Evolutionary conservation across 345 rosid genomes (phyloP).

Genomic region (Dipteronia sinensis): DNA sequence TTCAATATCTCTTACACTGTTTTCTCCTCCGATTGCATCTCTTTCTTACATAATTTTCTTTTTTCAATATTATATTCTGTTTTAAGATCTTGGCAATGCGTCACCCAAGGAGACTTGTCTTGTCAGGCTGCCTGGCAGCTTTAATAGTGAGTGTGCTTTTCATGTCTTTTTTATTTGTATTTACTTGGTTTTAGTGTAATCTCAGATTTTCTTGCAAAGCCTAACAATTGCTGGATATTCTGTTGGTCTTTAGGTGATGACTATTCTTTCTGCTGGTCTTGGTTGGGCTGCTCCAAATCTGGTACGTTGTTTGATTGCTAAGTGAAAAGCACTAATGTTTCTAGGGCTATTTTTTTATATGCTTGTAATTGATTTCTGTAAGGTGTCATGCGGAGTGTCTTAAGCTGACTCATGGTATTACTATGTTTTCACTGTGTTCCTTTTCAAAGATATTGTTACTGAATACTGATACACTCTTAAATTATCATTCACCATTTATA

Average conservation of each 20-base stretch:
- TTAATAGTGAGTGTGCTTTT: constrained; percentile 54
- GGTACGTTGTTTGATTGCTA: constrained; percentile 48
- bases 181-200: constrained; percentile 13
- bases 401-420: not conserved
- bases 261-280: constrained; percentile 74
- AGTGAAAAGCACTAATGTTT: constrained; percentile 13
- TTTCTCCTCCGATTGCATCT: not conserved
- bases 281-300: constrained; percentile 98
- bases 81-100: constrained; percentile 97
- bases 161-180: not conserved
- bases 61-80: constrained; percentile 14
- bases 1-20: not conserved
- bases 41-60: too few relatives aligned
- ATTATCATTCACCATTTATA: not conserved
- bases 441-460: not conserved
- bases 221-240: constrained; percentile 13
- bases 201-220: constrained; percentile 2
- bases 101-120: constrained; percentile 91
- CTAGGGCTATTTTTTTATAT: constrained; percentile 2
- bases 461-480: not conserved
- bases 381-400: not conserved
- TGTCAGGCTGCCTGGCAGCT: constrained; percentile 82
- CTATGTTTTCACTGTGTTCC: not conserved
- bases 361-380: constrained; percentile 6
- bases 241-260: constrained; percentile 68